Conservation (phyloP, 2,329 filamentous ascomycete genomes). For the Aspergillus felis region DNA sequence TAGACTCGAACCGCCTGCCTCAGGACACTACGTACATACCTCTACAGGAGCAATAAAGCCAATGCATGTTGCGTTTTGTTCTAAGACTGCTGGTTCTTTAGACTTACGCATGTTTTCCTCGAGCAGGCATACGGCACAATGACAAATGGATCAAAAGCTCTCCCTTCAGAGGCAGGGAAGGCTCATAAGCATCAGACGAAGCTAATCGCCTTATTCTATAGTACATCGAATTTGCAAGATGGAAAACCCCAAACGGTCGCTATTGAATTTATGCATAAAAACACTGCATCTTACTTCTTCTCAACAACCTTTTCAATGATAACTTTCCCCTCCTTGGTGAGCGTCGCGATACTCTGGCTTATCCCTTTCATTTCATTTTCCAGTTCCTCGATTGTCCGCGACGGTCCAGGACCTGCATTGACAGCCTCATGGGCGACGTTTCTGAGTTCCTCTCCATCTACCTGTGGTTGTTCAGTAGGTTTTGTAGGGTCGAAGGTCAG, state of each 20-base stretch:
- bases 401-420: constrained; percentile 21
- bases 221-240: not conserved
- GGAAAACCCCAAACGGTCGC: not conserved
- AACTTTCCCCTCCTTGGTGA: constrained; percentile 62
- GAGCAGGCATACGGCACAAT: not conserved
- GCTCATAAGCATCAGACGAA: not conserved
- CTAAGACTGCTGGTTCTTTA: not conserved
- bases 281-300: constrained; percentile 14
- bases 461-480: constrained; percentile 5
- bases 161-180: not conserved
- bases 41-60: not conserved
- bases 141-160: not conserved
- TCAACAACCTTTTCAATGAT: constrained; percentile 48
- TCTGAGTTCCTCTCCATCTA: constrained; percentile 13
- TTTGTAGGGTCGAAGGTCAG: constrained; percentile 58
- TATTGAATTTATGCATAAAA: constrained; percentile 7
- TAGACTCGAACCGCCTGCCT: not conserved
- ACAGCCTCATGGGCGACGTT: constrained; percentile 21
- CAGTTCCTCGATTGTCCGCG: constrained; percentile 26
- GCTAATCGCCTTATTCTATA: not conserved
- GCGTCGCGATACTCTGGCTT: constrained; percentile 47
- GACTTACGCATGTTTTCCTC: not conserved
- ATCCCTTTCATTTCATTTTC: constrained; percentile 29
- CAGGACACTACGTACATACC: too few relatives aligned
- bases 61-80: not conserved